Base-by-base conservation (phyloP, 345 rosid species). In the Populus davidiana region DNA sequence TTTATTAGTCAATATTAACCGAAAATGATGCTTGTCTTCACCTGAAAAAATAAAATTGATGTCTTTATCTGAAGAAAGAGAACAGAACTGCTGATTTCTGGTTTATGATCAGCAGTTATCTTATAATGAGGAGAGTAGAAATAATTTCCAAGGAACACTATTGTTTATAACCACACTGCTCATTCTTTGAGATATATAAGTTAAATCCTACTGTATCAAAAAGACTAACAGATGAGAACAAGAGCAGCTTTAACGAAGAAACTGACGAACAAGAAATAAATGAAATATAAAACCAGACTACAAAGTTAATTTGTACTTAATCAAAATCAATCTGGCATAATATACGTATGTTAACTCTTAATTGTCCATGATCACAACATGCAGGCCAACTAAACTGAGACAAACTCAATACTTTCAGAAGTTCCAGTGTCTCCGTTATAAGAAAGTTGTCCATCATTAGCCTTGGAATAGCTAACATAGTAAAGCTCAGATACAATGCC, bases 401-500 rank as follows among this genome's bases (percentile, higher is more conserved):
- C 75, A 70, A 18, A 11, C 65, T 23, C 16, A 68, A 62, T 73
- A 7, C 67, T 17, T 74, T 67, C 67, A 39, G 43, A 39, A 41
- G 47, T 43, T 17, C 43, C 41, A 0, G 87, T 73, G 74, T 91
- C 96, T 84, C 90, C 78, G 47, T 27, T 18, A 54, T 83, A 83
- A 33, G 86, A 77, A 68, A 75, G 74, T 41, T 66, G 77, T 56
- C 73, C 76, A 21, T 86, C 88, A 27, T 83, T 86, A 31, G 96
- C 92, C 69, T 77, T 83, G 43, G 94, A 91, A 78, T 91, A 85
- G 83, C 90, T 82, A 21, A 92, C 89, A 69, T 91, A 91, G 83
- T 88, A 96, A 70, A 96, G 86, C 82, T 92, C 92, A 0, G 97
- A 96, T 71, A 85, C 86, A 7, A 92, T 89, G 82, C 94, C 96